Conservation (phyloP, 108 stramenopile genomes). For the Mediolabrus comicus region DNA sequence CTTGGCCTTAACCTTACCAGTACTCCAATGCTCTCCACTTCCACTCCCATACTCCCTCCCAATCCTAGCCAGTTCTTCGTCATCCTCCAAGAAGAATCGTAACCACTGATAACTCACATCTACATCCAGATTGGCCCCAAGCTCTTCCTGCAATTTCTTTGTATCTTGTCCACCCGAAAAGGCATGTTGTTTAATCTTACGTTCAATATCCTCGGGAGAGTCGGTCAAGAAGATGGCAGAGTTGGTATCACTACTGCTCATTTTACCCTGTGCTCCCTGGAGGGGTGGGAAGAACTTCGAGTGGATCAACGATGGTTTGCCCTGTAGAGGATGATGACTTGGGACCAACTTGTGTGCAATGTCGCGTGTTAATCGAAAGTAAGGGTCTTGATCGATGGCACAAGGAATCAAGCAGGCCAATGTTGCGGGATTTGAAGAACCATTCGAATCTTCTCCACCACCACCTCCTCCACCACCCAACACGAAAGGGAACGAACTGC, state of each 20-base stretch:
- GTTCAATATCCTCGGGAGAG: slow-evolving; percentile 77
- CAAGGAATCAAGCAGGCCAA: slow-evolving; percentile 93
- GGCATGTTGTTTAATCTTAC: slow-evolving; percentile 89
- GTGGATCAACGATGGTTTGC: slow-evolving; percentile 97
- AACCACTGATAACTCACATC: slow-evolving; percentile 98
- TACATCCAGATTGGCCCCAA: slow-evolving; percentile 93
- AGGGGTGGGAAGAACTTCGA: slow-evolving; percentile 99
- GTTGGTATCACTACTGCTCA: slow-evolving; percentile 83
- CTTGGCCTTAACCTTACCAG: slow-evolving; percentile 89
- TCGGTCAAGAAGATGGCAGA: slow-evolving; percentile 98
- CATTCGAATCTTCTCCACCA: background rate
- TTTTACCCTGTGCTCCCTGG: slow-evolving; percentile 95
- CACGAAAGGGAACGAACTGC: slow-evolving; percentile 85
- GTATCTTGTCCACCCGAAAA: slow-evolving; percentile 96
- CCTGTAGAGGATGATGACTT: slow-evolving; percentile 59
- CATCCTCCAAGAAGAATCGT: slow-evolving; percentile 97
- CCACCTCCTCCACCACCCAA: slow-evolving; percentile 38
- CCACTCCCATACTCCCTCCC: slow-evolving; percentile 89
- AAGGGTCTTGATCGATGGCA: slow-evolving; percentile 99
- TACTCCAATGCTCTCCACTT: slow-evolving; percentile 91
- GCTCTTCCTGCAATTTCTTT: slow-evolving; percentile 88
- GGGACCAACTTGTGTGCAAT: slow-evolving; percentile 91
- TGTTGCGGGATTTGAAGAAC: slow-evolving; percentile 52
- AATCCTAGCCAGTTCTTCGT: slow-evolving; percentile 90
- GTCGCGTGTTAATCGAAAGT: slow-evolving; percentile 99